A percentile compares a stretch with the other conserved stretches of the same genome.
Evolutionary conservation across 2,329 filamentous ascomycete species (phyloP).

Genomic region (Exophiala spinifera): DNA sequence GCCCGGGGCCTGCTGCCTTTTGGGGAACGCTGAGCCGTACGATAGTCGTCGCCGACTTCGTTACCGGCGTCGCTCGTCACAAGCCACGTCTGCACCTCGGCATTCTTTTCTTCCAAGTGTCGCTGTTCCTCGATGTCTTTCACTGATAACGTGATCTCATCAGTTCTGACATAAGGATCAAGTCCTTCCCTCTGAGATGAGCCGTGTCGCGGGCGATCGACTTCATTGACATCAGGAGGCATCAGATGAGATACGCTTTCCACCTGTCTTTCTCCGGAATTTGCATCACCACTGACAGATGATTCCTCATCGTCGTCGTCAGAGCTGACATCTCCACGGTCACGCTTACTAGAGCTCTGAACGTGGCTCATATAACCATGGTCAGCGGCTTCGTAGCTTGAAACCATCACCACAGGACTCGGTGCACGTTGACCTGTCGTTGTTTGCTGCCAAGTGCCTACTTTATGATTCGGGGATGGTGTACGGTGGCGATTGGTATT

Average conservation of each 20-base stretch:
- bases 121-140: slow-evolving; percentile 50
- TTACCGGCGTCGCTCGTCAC: slow-evolving; percentile 47
- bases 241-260: slow-evolving; percentile 21
- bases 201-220: neutral
- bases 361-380: slow-evolving; percentile 16
- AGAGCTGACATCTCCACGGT: slow-evolving; percentile 35
- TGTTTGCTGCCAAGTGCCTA: slow-evolving; percentile 6
- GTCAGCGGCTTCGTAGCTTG: slow-evolving; percentile 28
- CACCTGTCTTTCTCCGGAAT: neutral
- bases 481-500: slow-evolving; percentile 9
- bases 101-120: slow-evolving; percentile 50
- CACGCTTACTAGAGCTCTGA: slow-evolving; percentile 31
- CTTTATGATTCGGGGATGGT: slow-evolving; percentile 12
- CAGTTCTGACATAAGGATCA: slow-evolving; percentile 47
- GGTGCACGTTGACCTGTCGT: slow-evolving; percentile 7
- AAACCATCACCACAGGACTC: slow-evolving; percentile 47
- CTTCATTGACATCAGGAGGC: slow-evolving; percentile 18
- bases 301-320: slow-evolving; percentile 22
- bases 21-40: slow-evolving; percentile 12
- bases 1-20: slow-evolving; percentile 19
- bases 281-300: neutral
- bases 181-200: slow-evolving; percentile 37
- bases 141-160: slow-evolving; percentile 47
- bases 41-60: slow-evolving; percentile 34
- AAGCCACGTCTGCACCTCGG: slow-evolving; percentile 54